phyloP scores from a whole-genome alignment of 202 grass and related monocot genomes.

The Carex sylvatica region DNA sequence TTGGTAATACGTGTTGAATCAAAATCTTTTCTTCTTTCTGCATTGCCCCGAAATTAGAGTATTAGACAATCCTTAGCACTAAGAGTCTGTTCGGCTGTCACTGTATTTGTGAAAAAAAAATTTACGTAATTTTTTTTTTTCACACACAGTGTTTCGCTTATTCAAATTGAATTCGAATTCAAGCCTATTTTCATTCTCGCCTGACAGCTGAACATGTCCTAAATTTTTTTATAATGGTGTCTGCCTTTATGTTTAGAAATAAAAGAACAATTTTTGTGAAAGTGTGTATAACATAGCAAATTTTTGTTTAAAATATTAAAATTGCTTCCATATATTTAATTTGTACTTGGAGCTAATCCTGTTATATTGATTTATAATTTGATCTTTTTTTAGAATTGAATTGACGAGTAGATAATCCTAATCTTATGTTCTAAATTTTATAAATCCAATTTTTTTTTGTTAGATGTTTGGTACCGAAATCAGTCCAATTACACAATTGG shows the following conservation, averaged over 20 bases:
- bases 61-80: too few relatives aligned
- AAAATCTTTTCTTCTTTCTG: too few relatives aligned
- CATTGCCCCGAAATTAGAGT: too few relatives aligned
- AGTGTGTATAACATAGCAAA: neutral
- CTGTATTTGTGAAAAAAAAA: too few relatives aligned
- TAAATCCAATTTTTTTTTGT: neutral
- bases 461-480: neutral
- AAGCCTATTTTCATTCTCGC: too few relatives aligned
- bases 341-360: neutral
- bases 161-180: too few relatives aligned
- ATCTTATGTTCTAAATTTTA: neutral
- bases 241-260: neutral
- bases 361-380: neutral
- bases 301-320: neutral
- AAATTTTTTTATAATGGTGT: neutral
- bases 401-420: neutral
- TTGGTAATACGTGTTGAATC: neutral
- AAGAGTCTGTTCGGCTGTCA: too few relatives aligned
- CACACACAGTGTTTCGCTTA: too few relatives aligned
- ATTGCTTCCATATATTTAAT: neutral
- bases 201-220: too few relatives aligned
- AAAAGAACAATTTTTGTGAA: neutral
- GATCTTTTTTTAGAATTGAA: neutral
- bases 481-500: neutral
- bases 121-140: too few relatives aligned